Base-by-base conservation (phyloP, 2,329 filamentous ascomycete species). In the Clarireedia homoeocarpa region DNA sequence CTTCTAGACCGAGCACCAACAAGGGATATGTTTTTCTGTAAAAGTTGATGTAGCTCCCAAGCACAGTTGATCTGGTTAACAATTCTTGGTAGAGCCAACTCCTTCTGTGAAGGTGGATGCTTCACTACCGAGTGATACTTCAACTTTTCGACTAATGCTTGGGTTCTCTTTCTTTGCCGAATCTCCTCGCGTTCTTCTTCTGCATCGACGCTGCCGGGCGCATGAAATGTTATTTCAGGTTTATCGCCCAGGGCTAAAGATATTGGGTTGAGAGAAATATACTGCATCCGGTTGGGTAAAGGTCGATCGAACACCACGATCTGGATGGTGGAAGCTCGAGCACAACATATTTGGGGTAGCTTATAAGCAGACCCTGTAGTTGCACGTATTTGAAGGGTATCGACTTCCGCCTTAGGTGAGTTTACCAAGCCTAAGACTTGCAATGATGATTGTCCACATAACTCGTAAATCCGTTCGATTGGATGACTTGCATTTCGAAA, bases 1-100 rank as follows among this genome's bases (percentile, higher is more conserved):
- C 94, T 83, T 71, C 91, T 91, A 48, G 85, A 83, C 36, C 92
- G 83, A 39, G 87, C 83, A 0, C 91, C 88, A 49, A 99, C 84
- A 39, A 92, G 77, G n/a, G 85, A 84, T 45, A 91, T 88, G 65
- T 97, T 99, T 68, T 88, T 92, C 65, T 96, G 90, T 63, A 99
- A 76, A 40, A 96, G 76, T 63, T 84, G 80, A 60, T 94, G 86
- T 56, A 99, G 78, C 71, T 99, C 95, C 75, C 86, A 91, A 0
- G 91, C 90, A 78, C 94, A 99, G 67, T 99, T 99, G 69, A 97
- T 87, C 72, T 97, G 92, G 65, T 91, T 90, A 62, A 96, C 81
- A 57, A 97, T 91, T 56, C 83, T 83, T 4, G 86, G 80, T 30
- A 99, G 75, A 1, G 88, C 86, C 59, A 83, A 80, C 70, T 99